These are phyloP conservation scores for Furcasterigmium sp. DNA, from an alignment of 2,329 filamentous ascomycete genomes.

Conservation along the genomic window DNA sequence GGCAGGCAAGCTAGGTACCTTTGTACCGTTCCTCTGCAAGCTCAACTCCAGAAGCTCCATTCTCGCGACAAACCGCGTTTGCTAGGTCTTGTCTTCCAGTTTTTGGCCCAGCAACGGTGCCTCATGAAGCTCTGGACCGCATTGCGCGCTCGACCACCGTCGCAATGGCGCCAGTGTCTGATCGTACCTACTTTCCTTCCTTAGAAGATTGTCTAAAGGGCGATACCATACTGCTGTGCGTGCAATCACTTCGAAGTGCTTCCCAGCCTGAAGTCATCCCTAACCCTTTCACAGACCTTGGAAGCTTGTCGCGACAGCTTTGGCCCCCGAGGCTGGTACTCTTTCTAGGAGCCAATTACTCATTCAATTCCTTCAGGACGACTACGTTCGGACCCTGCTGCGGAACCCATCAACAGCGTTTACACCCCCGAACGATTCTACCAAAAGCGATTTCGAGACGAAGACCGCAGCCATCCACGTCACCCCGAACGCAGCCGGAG, in stretches of 20 bases:
- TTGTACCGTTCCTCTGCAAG: constrained; percentile 1
- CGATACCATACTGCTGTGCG: constrained; percentile 75
- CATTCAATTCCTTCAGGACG: constrained; percentile 65
- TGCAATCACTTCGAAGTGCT: constrained; percentile 14
- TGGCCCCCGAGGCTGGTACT: constrained; percentile 51
- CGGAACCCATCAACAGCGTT: constrained; percentile 66
- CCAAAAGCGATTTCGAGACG: constrained; percentile 71
- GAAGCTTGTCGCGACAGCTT: constrained; percentile 53
- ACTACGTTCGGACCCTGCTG: constrained; percentile 63
- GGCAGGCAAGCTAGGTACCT: background rate
- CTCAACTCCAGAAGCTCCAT: constrained; percentile 4
- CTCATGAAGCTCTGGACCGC: constrained; percentile 11
- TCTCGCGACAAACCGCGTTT: constrained; percentile 8
- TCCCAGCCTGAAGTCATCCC: background rate
- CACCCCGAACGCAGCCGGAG: constrained; percentile 59
- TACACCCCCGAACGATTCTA: constrained; percentile 51
- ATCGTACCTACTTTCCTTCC: constrained; percentile 73
- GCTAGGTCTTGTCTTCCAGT: constrained; percentile 11
- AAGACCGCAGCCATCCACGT: constrained; percentile 85
- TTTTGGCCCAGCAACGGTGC: constrained; percentile 8
- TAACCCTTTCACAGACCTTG: constrained; percentile 43
- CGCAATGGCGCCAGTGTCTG: constrained; percentile 67
- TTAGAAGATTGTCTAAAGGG: constrained; percentile 81
- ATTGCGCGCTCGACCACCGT: constrained; percentile 23
- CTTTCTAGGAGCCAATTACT: constrained; percentile 50